Evolutionary conservation across 768 basidiomycete species (phyloP).

Genomic region (Galerina marginata): DNA sequence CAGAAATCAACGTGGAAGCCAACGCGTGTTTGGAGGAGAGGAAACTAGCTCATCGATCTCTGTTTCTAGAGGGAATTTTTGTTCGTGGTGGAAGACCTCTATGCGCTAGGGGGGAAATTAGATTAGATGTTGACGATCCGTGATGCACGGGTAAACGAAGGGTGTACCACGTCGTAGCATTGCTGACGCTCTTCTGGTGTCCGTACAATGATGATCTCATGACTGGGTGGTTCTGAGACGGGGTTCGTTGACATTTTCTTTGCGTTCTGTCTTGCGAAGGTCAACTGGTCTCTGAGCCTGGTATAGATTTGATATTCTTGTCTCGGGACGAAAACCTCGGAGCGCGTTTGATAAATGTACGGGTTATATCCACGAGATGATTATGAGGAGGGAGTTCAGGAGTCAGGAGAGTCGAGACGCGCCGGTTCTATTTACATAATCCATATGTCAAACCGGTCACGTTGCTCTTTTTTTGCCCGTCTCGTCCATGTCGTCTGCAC

Average conservation of each 20-base stretch:
- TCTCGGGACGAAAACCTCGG: not conserved
- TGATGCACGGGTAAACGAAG: not conserved
- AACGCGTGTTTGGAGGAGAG: constrained; percentile 6
- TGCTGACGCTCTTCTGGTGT: constrained; percentile 60
- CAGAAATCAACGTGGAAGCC: constrained; percentile 6
- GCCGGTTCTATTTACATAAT: not conserved
- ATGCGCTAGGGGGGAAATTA: constrained; percentile 39
- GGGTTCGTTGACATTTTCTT: constrained; percentile 5
- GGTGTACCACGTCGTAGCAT: constrained; percentile 62
- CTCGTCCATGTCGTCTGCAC: constrained; percentile 1
- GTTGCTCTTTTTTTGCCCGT: constrained; percentile 10
- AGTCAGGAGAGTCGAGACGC: not conserved
- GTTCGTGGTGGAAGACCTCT: constrained; percentile 67
- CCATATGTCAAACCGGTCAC: not conserved
- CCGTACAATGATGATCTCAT: constrained; percentile 62
- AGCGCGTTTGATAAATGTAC: constrained; percentile 4
- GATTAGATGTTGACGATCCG: not conserved
- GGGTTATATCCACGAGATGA: not conserved
- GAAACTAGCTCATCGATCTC: constrained; percentile 75
- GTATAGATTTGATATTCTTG: not conserved
- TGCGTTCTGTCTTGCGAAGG: not conserved
- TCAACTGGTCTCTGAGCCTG: not conserved
- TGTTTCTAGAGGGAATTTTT: constrained; percentile 72
- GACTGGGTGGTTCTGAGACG: constrained; percentile 24
- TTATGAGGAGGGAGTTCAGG: not conserved